Evolutionary conservation across 495 filamentous ascomycete species (phyloP), one percentile per base, ranked within the genome.

Genomic region (Halenospora varia): DNA sequence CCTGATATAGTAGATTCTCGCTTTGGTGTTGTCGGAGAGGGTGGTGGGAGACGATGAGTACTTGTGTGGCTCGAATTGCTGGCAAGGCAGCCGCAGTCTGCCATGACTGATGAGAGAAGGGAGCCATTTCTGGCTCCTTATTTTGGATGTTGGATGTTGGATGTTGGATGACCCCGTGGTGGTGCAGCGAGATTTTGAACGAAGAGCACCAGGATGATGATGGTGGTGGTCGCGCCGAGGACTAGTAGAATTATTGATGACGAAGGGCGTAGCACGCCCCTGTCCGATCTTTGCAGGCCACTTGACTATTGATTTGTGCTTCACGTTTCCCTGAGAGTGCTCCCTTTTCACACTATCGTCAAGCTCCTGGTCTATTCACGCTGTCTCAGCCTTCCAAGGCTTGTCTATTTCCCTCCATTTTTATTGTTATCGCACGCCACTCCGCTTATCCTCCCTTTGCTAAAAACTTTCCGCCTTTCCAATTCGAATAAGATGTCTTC

Each of bases 81-180:
- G 15, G 19, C 42, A 46, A 46, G n/a, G 19, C 8, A 20, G 13
- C 42, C n/a, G 42, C 42, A 46, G 42, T 46, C 42, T 46, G 42
- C 42, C 42, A 46, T 46, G 15, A 46, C 19, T 46, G 42, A 46
- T 46, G n/a, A 46, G 42, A 46, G 13, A 20, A 46, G 42, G 42
- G 42, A 46, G 42, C 42, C 4, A 46, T 46, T 46, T 46, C 42
- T 46, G 8, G 42, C 42, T 46, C 15, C 42, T 46, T 46, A 46
- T 46, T 46, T 17, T 46, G n/a, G 42, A 46, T 46, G 42, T 46
- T 46, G n/a, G 42, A 46, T 46, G 42, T 17, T 46, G n/a, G 42
- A 46, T 46, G 42, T 46, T 46, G n/a, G 42, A 46, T 46, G 42
- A 46, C n/a, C 42, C 19, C 15, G 6, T 46, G 4, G 42, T 4